Evolutionary conservation across 768 basidiomycete species (phyloP), one percentile per base, ranked within the genome.

Genomic region (Plicaturopsis crispa): DNA sequence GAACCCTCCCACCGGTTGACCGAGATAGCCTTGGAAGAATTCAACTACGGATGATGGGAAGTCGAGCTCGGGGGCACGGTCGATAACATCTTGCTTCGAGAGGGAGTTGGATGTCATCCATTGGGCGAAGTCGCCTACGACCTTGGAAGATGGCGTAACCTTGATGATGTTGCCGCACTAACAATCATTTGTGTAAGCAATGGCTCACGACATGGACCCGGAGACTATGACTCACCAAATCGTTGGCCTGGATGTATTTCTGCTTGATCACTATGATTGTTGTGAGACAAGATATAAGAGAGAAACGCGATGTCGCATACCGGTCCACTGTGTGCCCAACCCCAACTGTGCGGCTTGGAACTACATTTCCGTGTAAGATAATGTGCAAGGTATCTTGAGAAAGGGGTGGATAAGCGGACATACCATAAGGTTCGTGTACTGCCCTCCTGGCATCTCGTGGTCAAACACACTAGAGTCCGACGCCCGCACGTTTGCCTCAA

Each of bases 341-440:
- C 96, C 96, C 31, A 99, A 78, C 61, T 98, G 94, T 19, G 90
- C 72, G 48, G 96, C 92, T 80, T 99, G 96, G 87, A 98, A 99
- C 86, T 93, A 54, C 23, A 49, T 35, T 22, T 60, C n/a, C n/a
- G n/a, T 40, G 56, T 66, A 65, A 48, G 61, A 63, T 57, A 66
- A 6, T 43, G 32, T 31, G 16, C 22, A 26, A n/a, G n/a, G n/a
- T n/a, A n/a, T n/a, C 40, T 20, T 26, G 33, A 36, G 40, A 40
- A 45, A 52, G 47, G 43, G 32, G 30, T 24, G n/a, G 40, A 44
- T 26, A 42, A 44, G 35, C 24, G 33, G 42, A 49, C 73, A 35
- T 56, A 90, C 88, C 88, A 91, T 91, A 49, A 91, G 66, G 60
- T 91, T 91, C 22, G 89, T 91, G 59, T 90, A 91, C 59, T 91